These are phyloP conservation scores for Trifolium dubium DNA, from an alignment of 306 rosid genomes.

Conservation along the genomic window DNA sequence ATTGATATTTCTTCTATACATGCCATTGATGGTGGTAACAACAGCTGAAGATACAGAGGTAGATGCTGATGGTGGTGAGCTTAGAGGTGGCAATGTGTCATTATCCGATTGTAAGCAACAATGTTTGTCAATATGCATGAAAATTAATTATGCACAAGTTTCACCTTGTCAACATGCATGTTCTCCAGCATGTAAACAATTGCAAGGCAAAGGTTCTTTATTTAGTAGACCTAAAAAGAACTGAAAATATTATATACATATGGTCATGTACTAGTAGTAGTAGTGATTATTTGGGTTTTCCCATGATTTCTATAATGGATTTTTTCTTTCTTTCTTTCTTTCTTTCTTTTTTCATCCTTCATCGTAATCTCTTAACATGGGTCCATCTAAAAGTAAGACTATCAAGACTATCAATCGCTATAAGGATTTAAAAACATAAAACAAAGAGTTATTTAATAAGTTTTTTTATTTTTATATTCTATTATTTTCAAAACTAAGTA, in stretches of 20 bases:
- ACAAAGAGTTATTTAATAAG: no score
- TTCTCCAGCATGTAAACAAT: conserved; percentile 38
- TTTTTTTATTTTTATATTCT: no score
- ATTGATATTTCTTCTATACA: conserved; percentile 18
- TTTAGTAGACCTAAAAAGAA: not conserved
- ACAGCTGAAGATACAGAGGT: not conserved
- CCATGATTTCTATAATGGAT: not conserved
- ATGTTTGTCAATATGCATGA: conserved; percentile 47
- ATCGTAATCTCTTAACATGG: not conserved
- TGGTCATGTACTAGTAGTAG: not conserved
- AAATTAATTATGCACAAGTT: not conserved
- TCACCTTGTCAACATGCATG: conserved; percentile 37
- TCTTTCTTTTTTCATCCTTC: not conserved
- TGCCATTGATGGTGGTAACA: not conserved
- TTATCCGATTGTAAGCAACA: not conserved
- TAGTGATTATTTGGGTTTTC: not conserved
- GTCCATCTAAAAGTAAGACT: no score
- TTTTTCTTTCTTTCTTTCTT: not conserved
- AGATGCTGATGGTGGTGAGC: not conserved
- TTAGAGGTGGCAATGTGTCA: not conserved
- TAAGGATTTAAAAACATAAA: no score
- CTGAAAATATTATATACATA: not conserved
- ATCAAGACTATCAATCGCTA: no score
- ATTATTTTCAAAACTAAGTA: no score
- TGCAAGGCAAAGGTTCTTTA: conserved; percentile 40